Evolutionary conservation across 2,329 filamentous ascomycete genomes (phyloP).

Genomic region (Chaetomiaceae sp.): DNA sequence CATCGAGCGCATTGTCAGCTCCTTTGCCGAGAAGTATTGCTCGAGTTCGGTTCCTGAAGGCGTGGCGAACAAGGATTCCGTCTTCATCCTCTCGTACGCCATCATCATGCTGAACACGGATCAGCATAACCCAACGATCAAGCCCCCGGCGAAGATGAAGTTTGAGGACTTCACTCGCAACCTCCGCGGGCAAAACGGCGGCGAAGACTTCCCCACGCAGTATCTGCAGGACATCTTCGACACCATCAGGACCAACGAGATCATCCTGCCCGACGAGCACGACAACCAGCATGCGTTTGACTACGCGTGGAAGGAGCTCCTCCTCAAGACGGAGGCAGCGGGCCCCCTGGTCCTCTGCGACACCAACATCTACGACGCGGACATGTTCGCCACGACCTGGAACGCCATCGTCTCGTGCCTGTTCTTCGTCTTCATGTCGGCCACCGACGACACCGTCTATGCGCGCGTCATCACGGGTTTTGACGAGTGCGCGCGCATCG

Average conservation of each 20-base stretch:
- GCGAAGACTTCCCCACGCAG: conserved; percentile 75
- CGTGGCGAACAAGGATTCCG: conserved; percentile 78
- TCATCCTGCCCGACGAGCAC: conserved; percentile 94
- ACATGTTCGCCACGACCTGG: conserved; percentile 98
- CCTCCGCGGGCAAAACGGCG: conserved; percentile 82
- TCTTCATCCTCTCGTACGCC: conserved; percentile 88
- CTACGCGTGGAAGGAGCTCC: conserved; percentile 92
- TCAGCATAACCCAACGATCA: conserved; percentile 90
- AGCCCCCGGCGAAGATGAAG: conserved; percentile 74
- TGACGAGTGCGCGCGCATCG: conserved; percentile 91
- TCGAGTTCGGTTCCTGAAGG: conserved; percentile 63
- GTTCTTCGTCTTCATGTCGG: conserved; percentile 98
- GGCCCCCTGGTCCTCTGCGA: conserved; percentile 73
- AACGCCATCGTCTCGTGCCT: conserved; percentile 89
- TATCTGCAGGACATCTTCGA: conserved; percentile 86
- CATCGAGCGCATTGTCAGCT: conserved; percentile 86
- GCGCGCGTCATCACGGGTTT: conserved; percentile 90
- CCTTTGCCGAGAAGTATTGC: conserved; percentile 83
- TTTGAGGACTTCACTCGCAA: conserved; percentile 79
- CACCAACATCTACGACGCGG: conserved; percentile 91
- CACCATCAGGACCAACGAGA: conserved; percentile 88
- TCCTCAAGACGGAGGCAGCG: conserved; percentile 75
- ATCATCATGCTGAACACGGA: conserved; percentile 98
- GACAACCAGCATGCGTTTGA: conserved; percentile 96
- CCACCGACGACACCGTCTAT: conserved; percentile 93